Percentiles rank a stretch among this genome's conserved stretches.
Evolutionary conservation across 306 rosid genomes (phyloP).

Genomic region (Gleditsia sinensis): DNA sequence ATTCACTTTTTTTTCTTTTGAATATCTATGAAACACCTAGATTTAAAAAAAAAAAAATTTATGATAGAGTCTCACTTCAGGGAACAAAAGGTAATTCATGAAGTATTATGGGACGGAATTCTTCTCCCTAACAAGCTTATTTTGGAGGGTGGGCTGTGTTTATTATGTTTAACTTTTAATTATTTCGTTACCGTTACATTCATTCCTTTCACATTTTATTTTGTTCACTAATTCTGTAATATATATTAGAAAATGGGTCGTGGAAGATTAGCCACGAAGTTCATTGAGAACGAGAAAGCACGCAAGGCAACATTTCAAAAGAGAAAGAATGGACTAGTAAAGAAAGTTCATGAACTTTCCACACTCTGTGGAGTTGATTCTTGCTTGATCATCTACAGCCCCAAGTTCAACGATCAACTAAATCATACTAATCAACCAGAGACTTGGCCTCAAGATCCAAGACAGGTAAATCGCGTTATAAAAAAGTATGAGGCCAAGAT

Average conservation of each 20-base stretch:
- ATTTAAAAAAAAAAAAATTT: no score
- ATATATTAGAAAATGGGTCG: conserved; percentile 15
- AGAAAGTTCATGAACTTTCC: conserved; percentile 26
- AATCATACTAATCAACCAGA: no score
- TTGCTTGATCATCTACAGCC: conserved; percentile 9
- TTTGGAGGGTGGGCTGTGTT: no score
- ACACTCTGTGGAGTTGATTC: conserved; percentile 18
- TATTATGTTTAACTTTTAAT: no score
- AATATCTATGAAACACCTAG: no score
- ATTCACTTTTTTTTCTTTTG: no score
- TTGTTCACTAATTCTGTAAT: not conserved
- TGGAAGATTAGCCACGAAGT: conserved; percentile 2
- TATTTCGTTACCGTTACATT: no score
- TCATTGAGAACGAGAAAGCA: conserved; percentile 22
- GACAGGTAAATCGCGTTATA: not conserved
- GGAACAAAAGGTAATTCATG: no score
- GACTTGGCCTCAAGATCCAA: conserved; percentile 22
- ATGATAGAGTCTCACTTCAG: no score
- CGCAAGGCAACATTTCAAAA: conserved; percentile 15
- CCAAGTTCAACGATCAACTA: not conserved
- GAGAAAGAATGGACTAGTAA: conserved; percentile 36
- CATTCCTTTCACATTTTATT: no score
- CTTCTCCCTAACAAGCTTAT: no score
- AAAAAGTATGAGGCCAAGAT: not conserved
- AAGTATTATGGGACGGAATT: no score